phyloP scores from a whole-genome alignment of 768 basidiomycete genomes.

The Tylopilus sp. region DNA sequence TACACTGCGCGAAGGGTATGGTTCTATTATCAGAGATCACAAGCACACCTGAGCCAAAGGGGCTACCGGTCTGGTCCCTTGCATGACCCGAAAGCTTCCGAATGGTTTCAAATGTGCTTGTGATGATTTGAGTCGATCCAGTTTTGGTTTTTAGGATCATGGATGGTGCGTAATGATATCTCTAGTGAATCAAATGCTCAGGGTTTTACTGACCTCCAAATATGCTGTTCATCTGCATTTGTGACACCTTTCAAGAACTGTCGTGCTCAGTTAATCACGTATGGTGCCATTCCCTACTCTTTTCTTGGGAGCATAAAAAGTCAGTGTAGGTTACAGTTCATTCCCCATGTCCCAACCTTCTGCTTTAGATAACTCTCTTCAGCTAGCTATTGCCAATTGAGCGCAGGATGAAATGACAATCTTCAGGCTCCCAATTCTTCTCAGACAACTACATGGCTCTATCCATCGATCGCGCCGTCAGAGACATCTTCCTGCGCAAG shows the following conservation, averaged over 20 bases:
- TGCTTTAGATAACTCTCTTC: slow-evolving; percentile 12
- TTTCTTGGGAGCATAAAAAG: slow-evolving; percentile 8
- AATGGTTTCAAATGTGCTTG: background rate
- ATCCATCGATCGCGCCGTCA: slow-evolving; percentile 30
- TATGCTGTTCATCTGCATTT: background rate
- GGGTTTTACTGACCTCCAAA: background rate
- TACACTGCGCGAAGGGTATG: background rate
- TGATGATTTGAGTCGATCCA: background rate
- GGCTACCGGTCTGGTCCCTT: background rate
- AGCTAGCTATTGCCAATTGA: slow-evolving; percentile 9
- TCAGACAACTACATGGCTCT: slow-evolving; percentile 54
- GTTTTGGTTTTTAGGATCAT: background rate
- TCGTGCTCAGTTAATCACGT: background rate
- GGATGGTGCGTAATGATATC: background rate
- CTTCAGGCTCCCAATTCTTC: slow-evolving; percentile 34
- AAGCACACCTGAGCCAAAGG: background rate
- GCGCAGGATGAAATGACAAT: slow-evolving; percentile 5
- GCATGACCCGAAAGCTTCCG: background rate
- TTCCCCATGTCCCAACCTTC: slow-evolving; percentile 10
- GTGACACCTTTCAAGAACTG: background rate
- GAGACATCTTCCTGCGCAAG: slow-evolving; percentile 33
- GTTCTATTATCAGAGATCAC: background rate
- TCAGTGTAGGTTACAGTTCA: background rate
- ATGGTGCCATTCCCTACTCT: background rate
- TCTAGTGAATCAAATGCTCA: background rate